Evolutionary conservation across 2,329 filamentous ascomycete species (phyloP), one percentile per base, ranked within the genome.

Genomic region (Trichophyton mentagrophytes): DNA sequence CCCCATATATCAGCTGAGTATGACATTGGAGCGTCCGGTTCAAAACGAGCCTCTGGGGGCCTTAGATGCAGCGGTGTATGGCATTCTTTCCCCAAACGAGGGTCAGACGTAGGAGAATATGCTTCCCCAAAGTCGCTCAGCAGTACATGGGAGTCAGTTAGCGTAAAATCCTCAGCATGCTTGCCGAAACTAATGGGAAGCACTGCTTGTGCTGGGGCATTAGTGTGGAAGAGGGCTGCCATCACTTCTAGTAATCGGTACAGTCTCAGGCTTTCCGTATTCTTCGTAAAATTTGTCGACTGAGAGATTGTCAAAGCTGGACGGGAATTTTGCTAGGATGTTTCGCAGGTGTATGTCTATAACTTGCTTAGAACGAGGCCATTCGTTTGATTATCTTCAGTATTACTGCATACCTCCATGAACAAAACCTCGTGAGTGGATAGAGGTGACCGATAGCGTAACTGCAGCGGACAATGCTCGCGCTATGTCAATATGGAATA

Each of bases 121-220:
- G 69, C 66, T 53, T 71, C 69, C 8, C 70, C 69, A 65, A 71
- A 72, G 60, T 71, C 70, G 60, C 63, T 62, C 13, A 72, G 67
- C 20, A 71, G 49, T 5, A 73, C 60, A 3, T 62, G 60, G 0
- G 66, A 63, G 55, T 73, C 69, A 1, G 58, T 46, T 9, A 71
- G 49, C 0, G 63, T 61, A 33, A 71, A 69, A 0, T 67, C 62
- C 22, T 64, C 13, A 22, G 69, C 69, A 3, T 40, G 4, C 59
- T 69, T 68, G 1, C 66, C 66, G 49, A 70, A 64, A 60, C 30
- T 59, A 2, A 63, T 60, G n/a, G 65, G 61, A 15, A 59, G 17
- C 3, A 66, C 65, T 46, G 65, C 68, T 20, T 62, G 58, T 11
- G 51, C 8, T 15, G 68, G 66, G 25, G 65, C 57, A 62, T 65